A percentile compares a stretch with the other conserved stretches of the same genome.
These are phyloP conservation scores for Phytophthora sp. DNA, from an alignment of 352 stramenopile genomes.

Conservation along the genomic window DNA sequence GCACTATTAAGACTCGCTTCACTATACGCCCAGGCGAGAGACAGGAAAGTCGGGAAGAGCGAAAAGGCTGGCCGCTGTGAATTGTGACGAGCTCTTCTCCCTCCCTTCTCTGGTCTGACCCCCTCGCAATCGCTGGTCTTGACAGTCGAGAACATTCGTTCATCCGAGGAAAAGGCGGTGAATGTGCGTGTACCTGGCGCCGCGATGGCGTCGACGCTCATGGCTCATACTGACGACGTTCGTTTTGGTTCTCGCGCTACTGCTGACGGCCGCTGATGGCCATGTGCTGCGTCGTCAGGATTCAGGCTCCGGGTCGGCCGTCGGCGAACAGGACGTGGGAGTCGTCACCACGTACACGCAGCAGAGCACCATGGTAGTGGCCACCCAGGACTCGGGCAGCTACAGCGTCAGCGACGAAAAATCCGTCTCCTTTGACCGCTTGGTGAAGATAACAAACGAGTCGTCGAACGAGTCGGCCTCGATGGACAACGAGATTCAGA, in stretches of 20 bases:
- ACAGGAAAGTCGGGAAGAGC: conserved; percentile 33
- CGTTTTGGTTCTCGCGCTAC: conserved; percentile 17
- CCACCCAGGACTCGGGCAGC: conserved; percentile 13
- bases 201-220: conserved; percentile 34
- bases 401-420: conserved; percentile 17
- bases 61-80: conserved; percentile 22
- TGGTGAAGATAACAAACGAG: conserved; percentile 14
- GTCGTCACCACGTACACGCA: conserved; percentile 26
- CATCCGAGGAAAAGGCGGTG: conserved; percentile 8
- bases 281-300: conserved; percentile 14
- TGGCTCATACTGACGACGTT: conserved; percentile 1
- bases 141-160: conserved; percentile 32
- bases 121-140: conserved; percentile 15
- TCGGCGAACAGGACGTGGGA: conserved; percentile 11
- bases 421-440: conserved; percentile 29
- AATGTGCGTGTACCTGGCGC: conserved; percentile 40
- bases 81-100: conserved; percentile 9
- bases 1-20: not conserved
- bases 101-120: conserved; percentile 10
- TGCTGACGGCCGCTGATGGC: conserved; percentile 16
- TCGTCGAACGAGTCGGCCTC: not conserved
- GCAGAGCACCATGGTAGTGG: conserved; percentile 20
- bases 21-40: conserved; percentile 31
- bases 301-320: conserved; percentile 3
- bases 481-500: conserved; percentile 1